These are phyloP conservation scores for Phytophthora syringae DNA, from an alignment of 352 stramenopile species.

Conservation along the genomic window DNA sequence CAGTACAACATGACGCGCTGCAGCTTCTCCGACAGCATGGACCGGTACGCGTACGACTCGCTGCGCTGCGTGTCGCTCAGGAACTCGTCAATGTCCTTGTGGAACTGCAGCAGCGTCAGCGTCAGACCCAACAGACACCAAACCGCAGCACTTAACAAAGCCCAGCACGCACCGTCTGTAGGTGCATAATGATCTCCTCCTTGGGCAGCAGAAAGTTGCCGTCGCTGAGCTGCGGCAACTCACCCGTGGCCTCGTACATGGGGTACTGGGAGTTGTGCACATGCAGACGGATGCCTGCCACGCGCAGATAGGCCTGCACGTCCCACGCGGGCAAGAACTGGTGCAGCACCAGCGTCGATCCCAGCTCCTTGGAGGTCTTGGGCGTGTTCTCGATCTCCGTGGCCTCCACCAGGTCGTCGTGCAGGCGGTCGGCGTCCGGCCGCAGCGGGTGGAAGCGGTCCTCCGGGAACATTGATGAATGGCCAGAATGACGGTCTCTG, in stretches of 20 bases:
- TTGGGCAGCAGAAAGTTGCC: conserved; percentile 88
- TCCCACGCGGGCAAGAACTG: conserved; percentile 86
- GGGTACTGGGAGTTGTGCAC: conserved; percentile 90
- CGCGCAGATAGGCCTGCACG: conserved; percentile 84
- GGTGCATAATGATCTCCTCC: conserved; percentile 86
- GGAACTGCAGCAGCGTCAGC: conserved; percentile 52
- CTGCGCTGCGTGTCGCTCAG: conserved; percentile 75
- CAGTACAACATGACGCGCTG: conserved; percentile 84
- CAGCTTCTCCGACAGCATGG: conserved; percentile 86
- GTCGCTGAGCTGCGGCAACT: conserved; percentile 85
- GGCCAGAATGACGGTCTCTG: conserved; percentile 8
- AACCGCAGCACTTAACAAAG: too few species aligned
- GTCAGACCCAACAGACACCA: background rate
- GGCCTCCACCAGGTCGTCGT: conserved; percentile 64
- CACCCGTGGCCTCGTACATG: conserved; percentile 77
- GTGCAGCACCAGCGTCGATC: too few species aligned
- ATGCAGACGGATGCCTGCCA: conserved; percentile 76
- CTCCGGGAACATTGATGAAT: conserved; percentile 80
- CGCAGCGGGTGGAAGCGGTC: conserved; percentile 84
- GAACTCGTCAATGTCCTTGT: conserved; percentile 79
- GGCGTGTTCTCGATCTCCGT: conserved; percentile 64
- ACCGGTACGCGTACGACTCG: conserved; percentile 85
- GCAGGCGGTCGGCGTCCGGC: conserved; percentile 72
- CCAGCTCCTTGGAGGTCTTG: conserved; percentile 74
- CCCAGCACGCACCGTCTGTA: conserved; percentile 67